A percentile compares a stretch with the other conserved stretches of the same genome.
Conservation (phyloP, 1,284 basidiomycete genomes). For the Pterulicium gracile region DNA sequence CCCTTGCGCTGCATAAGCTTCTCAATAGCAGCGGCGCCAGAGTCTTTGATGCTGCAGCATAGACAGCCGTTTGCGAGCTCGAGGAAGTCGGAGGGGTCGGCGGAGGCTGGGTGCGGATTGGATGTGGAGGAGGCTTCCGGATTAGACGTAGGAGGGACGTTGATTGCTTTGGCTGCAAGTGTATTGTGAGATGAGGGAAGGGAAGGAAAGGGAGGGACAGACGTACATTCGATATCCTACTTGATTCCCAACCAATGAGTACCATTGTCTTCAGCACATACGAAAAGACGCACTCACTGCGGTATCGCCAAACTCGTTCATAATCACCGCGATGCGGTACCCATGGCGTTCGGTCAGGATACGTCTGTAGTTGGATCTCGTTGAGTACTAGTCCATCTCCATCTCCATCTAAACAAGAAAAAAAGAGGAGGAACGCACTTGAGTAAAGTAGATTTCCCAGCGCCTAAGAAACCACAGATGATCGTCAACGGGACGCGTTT, state of each 20-base stretch:
- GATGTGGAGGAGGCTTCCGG: too few relatives aligned
- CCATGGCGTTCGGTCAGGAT: slow-evolving; percentile 89
- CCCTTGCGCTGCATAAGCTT: slow-evolving; percentile 76
- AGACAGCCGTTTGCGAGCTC: slow-evolving; percentile 90
- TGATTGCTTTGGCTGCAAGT: slow-evolving; percentile 58
- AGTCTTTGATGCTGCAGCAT: slow-evolving; percentile 91
- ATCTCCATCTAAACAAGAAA: too few relatives aligned
- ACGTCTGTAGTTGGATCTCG: slow-evolving; percentile 52
- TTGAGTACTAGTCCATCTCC: too few relatives aligned
- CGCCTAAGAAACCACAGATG: slow-evolving; percentile 86
- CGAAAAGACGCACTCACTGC: too few relatives aligned
- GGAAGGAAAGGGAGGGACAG: slow-evolving; percentile 1
- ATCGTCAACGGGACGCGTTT: slow-evolving; percentile 77
- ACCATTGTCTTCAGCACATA: too few relatives aligned
- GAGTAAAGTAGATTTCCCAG: slow-evolving; percentile 85
- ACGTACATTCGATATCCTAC: slow-evolving; percentile 57
- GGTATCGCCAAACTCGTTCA: slow-evolving; percentile 90
- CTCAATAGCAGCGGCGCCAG: slow-evolving; percentile 84
- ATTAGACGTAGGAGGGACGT: slow-evolving; percentile 40
- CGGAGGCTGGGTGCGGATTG: too few relatives aligned
- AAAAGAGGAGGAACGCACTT: slow-evolving; percentile 30
- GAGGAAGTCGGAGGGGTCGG: too few relatives aligned
- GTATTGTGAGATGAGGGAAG: neutral
- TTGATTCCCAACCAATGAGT: too few relatives aligned
- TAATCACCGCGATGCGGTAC: slow-evolving; percentile 90